Conservation (phyloP, 305 asterid species). For the Withania somnifera region DNA sequence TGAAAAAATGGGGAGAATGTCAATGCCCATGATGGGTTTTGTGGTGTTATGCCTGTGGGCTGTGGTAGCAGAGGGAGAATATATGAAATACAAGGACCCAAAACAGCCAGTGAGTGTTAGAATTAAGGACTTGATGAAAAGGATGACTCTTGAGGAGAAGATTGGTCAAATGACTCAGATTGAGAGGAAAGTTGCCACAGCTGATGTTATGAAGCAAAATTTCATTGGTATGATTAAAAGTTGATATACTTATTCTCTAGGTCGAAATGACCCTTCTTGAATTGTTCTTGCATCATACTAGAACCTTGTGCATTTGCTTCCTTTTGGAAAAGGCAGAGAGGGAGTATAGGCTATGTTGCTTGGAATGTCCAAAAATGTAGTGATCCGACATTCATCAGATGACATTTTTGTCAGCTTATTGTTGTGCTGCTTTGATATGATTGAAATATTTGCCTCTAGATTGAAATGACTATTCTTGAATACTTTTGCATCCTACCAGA, state of each 20-base stretch:
- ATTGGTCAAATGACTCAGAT: conserved; percentile 51
- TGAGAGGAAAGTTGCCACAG: conserved; percentile 24
- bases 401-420: neutral
- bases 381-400: neutral
- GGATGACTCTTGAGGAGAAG: conserved; percentile 45
- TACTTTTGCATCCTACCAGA: neutral
- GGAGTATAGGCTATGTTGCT: neutral
- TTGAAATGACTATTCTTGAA: neutral
- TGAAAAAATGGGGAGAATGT: neutral
- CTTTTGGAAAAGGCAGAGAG: too few relatives aligned
- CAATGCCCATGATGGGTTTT: conserved; percentile 11
- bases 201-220: conserved; percentile 20
- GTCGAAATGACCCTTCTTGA: neutral
- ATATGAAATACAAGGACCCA: conserved; percentile 37
- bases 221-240: conserved; percentile 27
- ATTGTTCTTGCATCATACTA: neutral
- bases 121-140: conserved; percentile 35
- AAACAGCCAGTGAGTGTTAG: conserved; percentile 24
- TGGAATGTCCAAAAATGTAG: neutral
- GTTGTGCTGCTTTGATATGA: neutral
- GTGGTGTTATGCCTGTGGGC: conserved; percentile 10
- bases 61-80: conserved; percentile 8
- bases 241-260: neutral
- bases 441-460: neutral
- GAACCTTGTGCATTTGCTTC: neutral